A percentile compares a stretch with the other conserved stretches of the same genome.
Evolutionary conservation across 2,329 filamentous ascomycete species (phyloP).

Genomic region (Cladosporium sp.): DNA sequence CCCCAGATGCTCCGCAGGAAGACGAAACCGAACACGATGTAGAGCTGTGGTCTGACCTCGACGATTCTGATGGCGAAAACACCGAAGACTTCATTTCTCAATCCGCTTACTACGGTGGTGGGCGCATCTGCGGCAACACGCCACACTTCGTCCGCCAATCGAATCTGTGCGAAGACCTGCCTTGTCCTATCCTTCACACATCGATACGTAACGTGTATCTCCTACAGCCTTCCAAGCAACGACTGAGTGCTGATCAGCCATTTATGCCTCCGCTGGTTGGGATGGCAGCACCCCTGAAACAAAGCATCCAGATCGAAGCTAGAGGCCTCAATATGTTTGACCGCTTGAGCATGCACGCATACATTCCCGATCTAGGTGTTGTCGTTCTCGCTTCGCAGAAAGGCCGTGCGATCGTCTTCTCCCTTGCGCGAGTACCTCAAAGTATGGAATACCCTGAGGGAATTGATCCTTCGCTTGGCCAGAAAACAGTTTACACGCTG

Average conservation of each 20-base stretch:
- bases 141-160: constrained; percentile 30
- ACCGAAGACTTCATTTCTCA: constrained; percentile 29
- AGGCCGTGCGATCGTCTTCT: constrained; percentile 64
- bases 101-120: constrained; percentile 29
- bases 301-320: constrained; percentile 32
- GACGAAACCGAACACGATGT: background rate
- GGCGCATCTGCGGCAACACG: constrained; percentile 30
- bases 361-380: constrained; percentile 70
- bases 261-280: constrained; percentile 36
- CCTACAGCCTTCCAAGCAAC: constrained; percentile 36
- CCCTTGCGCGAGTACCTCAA: constrained; percentile 50
- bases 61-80: constrained; percentile 29
- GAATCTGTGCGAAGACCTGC: constrained; percentile 32
- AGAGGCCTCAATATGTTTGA: constrained; percentile 41
- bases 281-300: constrained; percentile 39
- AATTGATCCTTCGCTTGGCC: constrained; percentile 12
- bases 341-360: constrained; percentile 62
- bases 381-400: constrained; percentile 67
- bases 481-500: constrained; percentile 44
- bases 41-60: constrained; percentile 20
- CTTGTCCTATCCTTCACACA: constrained; percentile 43
- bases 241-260: background rate
- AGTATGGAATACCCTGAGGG: constrained; percentile 20
- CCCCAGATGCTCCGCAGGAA: background rate
- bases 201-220: constrained; percentile 48